These are phyloP conservation scores for Phytopythium vexans DNA, from an alignment of 352 stramenopile genomes.

Conservation along the genomic window DNA sequence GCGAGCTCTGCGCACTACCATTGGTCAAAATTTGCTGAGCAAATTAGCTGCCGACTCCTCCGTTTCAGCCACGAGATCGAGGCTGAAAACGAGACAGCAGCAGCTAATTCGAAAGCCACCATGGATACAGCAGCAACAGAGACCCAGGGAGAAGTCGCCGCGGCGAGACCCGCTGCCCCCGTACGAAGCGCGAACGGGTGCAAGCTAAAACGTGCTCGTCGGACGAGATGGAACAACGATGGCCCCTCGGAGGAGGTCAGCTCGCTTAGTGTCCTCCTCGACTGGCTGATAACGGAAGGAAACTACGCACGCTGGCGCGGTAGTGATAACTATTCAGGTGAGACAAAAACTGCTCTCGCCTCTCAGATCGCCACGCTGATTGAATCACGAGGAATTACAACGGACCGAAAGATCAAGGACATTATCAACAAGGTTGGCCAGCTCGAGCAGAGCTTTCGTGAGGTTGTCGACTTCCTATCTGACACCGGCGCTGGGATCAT, in stretches of 20 bases:
- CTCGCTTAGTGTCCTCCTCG: conserved; percentile 3
- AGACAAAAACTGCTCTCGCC: neutral
- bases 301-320: conserved; percentile 1
- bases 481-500: conserved; percentile 12
- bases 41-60: too few relatives aligned
- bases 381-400: neutral
- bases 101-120: too few relatives aligned
- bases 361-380: conserved; percentile 1
- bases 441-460: conserved; percentile 13
- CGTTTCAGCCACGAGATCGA: too few relatives aligned
- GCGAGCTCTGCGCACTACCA: too few relatives aligned
- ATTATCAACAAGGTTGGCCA: conserved; percentile 13
- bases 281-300: conserved; percentile 3
- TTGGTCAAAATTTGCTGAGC: too few relatives aligned
- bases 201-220: too few relatives aligned
- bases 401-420: conserved; percentile 8
- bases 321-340: neutral
- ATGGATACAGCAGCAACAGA: too few relatives aligned
- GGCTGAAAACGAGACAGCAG: too few relatives aligned
- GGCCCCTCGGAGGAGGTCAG: neutral
- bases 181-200: too few relatives aligned
- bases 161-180: too few relatives aligned
- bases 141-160: too few relatives aligned
- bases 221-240: conserved; percentile 4
- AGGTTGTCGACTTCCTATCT: conserved; percentile 9